Conservation (phyloP, 306 rosid genomes). For the Lagenaria siceraria region DNA sequence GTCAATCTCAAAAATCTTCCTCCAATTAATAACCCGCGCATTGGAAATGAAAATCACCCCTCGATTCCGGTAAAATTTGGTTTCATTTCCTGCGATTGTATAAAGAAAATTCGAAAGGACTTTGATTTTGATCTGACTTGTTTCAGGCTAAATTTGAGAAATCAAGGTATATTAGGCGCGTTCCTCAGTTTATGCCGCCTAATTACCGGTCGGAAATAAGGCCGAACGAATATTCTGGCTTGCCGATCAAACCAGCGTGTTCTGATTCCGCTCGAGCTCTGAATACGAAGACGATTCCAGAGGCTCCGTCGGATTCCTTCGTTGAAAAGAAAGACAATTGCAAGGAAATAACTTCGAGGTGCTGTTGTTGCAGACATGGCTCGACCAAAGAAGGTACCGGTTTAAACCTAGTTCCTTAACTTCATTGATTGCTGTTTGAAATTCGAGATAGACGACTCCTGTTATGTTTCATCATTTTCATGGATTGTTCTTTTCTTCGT, state of each 20-base stretch:
- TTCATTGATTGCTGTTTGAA: not conserved
- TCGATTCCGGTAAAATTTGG: not conserved
- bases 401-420: not conserved
- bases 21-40: not conserved
- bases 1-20: not conserved
- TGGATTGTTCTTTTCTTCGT: not conserved
- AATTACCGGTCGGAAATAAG: not conserved
- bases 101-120: too few species aligned
- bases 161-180: not conserved
- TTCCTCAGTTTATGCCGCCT: constrained; percentile 8
- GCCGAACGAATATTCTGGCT: not conserved
- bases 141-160: constrained; percentile 17
- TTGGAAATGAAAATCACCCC: not conserved
- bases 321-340: not conserved
- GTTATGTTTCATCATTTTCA: not conserved
- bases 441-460: not conserved
- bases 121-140: not conserved
- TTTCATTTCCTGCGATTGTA: not conserved
- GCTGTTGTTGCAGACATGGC: not conserved
- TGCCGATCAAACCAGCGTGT: not conserved
- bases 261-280: not conserved
- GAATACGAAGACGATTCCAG: not conserved
- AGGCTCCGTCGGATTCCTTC: constrained; percentile 5
- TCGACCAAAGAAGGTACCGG: constrained; percentile 23
- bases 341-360: not conserved